Evolutionary conservation across 208 protist species (phyloP).

Genomic region (Leishmania tropica): DNA sequence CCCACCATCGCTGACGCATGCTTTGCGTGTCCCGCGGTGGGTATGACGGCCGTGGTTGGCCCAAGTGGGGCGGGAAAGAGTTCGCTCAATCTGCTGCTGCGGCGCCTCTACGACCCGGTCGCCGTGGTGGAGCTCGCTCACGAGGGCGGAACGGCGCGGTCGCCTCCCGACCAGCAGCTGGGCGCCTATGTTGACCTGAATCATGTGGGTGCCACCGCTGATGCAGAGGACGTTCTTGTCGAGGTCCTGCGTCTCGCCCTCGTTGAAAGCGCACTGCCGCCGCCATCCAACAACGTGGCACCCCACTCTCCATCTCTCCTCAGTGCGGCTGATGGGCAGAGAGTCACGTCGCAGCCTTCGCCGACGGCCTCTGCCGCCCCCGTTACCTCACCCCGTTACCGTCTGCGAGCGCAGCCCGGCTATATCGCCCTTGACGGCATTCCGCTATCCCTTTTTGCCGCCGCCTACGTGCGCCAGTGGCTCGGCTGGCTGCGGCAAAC

Average conservation of each 20-base stretch:
- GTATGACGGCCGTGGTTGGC: conserved; percentile 74
- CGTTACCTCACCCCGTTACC: not conserved
- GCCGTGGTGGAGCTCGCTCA: conserved; percentile 9
- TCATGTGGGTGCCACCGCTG: not conserved
- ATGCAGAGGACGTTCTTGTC: conserved; percentile 20
- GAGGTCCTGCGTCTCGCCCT: conserved; percentile 36
- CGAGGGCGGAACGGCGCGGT: not conserved
- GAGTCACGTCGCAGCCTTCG: not conserved
- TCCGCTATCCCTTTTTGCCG: conserved; percentile 57
- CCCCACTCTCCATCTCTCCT: not conserved
- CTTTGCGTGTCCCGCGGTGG: conserved; percentile 31
- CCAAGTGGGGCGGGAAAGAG: conserved; percentile 83
- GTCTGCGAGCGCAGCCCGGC: conserved; percentile 10
- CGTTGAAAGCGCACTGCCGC: conserved; percentile 33
- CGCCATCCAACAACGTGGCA: not conserved
- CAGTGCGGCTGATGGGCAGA: not conserved
- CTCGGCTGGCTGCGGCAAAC: conserved; percentile 52
- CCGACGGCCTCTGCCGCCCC: not conserved
- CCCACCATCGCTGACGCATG: conserved; percentile 26
- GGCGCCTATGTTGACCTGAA: not conserved
- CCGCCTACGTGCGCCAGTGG: conserved; percentile 54
- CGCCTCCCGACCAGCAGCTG: not conserved
- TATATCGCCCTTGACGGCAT: conserved; percentile 50
- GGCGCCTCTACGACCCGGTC: conserved; percentile 76
- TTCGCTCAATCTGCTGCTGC: conserved; percentile 64